phyloP scores from a whole-genome alignment of 495 filamentous ascomycete genomes.

The Podospora sp. region DNA sequence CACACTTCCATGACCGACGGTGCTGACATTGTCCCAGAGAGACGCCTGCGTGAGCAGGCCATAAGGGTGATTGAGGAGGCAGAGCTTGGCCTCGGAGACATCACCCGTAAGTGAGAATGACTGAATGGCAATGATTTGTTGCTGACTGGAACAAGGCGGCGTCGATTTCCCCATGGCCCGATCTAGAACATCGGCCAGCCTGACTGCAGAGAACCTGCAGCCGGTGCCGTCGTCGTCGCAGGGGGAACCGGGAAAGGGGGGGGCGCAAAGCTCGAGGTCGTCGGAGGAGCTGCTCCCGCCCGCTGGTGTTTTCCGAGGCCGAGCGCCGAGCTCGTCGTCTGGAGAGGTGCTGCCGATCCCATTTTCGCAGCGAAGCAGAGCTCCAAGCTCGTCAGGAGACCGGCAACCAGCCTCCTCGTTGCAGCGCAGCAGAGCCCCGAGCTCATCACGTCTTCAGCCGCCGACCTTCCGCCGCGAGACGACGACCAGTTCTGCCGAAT shows the following conservation, averaged over 20 bases:
- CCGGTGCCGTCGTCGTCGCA: not conserved
- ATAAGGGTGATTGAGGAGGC: slow-evolving; percentile 20
- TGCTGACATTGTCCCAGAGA: not conserved
- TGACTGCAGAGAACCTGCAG: not conserved
- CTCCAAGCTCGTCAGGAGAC: not conserved
- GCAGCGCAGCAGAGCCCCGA: not conserved
- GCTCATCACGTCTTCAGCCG: not conserved
- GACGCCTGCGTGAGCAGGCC: not conserved
- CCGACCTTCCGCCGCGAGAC: not conserved
- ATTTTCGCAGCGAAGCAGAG: not conserved
- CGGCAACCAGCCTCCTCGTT: not conserved
- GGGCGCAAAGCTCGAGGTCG: no score
- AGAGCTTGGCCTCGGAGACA: slow-evolving; percentile 21
- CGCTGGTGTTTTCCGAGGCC: not conserved
- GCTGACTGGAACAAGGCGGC: not conserved
- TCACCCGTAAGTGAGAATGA: slow-evolving; percentile 19
- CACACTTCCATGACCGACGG: not conserved
- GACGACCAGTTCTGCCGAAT: no score
- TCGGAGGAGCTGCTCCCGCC: no score
- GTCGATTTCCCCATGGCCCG: not conserved
- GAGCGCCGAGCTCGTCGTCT: not conserved
- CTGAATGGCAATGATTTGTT: not conserved
- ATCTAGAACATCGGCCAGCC: not conserved
- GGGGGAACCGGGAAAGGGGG: no score
- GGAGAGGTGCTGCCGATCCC: not conserved